phyloP scores from a whole-genome alignment of 495 filamentous ascomycete species.

The Cairneyella variabilis region DNA sequence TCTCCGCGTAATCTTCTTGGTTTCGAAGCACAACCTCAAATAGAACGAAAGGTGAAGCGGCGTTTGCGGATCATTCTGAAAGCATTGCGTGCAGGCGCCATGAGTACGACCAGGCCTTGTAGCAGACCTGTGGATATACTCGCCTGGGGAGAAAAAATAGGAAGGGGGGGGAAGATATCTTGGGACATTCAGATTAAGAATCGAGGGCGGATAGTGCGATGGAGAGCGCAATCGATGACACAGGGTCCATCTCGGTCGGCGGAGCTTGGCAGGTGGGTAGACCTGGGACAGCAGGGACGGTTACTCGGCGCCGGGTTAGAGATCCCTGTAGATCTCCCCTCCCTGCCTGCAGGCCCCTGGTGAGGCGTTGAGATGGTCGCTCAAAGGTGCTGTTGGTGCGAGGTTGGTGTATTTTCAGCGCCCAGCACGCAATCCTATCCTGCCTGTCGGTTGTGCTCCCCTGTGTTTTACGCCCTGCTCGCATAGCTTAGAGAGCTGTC shows the following conservation, averaged over 20 bases:
- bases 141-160: neutral
- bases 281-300: too few relatives aligned
- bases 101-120: constrained; percentile 16
- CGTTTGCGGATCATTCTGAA: constrained; percentile 29
- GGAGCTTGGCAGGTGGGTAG: constrained; percentile 3
- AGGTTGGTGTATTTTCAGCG: neutral
- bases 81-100: constrained; percentile 19
- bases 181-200: constrained; percentile 1
- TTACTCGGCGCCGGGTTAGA: neutral
- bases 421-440: constrained; percentile 18
- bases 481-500: too few relatives aligned
- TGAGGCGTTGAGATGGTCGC: constrained; percentile 2
- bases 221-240: constrained; percentile 3
- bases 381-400: neutral
- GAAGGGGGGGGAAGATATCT: neutral
- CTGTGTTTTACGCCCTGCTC: too few relatives aligned
- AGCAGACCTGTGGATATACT: constrained; percentile 13
- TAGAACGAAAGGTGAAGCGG: constrained; percentile 24
- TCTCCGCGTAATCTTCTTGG: constrained; percentile 13
- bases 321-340: constrained; percentile 15
- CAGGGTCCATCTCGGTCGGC: constrained; percentile 17
- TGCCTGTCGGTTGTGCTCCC: too few relatives aligned
- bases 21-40: constrained; percentile 18
- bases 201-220: neutral
- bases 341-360: neutral